Base-by-base conservation (phyloP, 2,329 filamentous ascomycete species). In the Diaporthe batatas region DNA sequence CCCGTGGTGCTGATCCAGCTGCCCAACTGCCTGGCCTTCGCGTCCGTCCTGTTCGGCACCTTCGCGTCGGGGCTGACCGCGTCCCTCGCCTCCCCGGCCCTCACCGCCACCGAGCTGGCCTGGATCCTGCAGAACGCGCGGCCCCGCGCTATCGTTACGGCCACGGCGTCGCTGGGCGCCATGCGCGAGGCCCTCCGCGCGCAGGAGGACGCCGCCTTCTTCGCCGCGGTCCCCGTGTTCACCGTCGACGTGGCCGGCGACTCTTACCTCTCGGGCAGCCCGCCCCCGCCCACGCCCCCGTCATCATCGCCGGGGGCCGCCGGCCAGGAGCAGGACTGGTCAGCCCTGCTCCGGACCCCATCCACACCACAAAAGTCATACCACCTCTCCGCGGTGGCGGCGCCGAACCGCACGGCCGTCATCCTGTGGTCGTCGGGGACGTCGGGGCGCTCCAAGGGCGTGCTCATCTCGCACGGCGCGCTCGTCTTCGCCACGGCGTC, bases 361-460 rank as follows among this genome's bases (percentile, higher is more conserved):
- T 89, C 88, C 73, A 77, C 79, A 25, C 91, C 87, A 87, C 83
- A 86, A 23, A 79, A 83, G 36, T 80, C 73, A 6, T 73, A 71
- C 47, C 71, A 44, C 76, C 23, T 82, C 80, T 0, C 79, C 79
- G 1, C 80, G 83, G 14, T 84, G 87, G 73, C 78, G 83, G 36
- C 81, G 81, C 16, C 84, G 85, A 74, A 91, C 76, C 93, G 93
- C 79, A 91, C 89, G 2, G 83, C 83, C 53, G 76, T 85, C 1
- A 83, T 85, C 62, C 79, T 85, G 68, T 85, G 83, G 83, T 85
- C 83, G 0, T 90, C 87, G 0, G 88, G 92, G 16, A 93, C 91
- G 0, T 95, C 93, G 0, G 93, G 93, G 1, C 85, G 92, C 0
- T 92, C 93, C 16, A 95, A 95, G 79, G 93, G 93, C 49, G 93